Evolutionary conservation across 1,284 basidiomycete genomes (phyloP).

Genomic region (Boletellus deceptivus): DNA sequence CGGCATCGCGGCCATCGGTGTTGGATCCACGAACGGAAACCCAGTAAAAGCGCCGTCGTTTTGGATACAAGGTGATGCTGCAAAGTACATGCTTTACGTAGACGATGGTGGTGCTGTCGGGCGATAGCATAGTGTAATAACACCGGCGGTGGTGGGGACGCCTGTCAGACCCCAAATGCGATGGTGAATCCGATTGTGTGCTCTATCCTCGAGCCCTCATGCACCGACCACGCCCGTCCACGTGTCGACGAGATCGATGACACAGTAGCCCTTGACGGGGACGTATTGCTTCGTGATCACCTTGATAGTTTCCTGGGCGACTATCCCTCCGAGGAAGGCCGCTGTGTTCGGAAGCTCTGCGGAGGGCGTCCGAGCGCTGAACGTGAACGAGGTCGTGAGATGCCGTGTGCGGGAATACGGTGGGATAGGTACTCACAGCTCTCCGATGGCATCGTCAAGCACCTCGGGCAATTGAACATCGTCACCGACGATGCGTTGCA

Average conservation of each 20-base stretch:
- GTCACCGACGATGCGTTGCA: conserved; percentile 36
- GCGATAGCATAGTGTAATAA: too few species aligned
- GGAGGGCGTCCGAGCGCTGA: conserved; percentile 75
- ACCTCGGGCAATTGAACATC: conserved; percentile 54
- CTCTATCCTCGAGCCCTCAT: conserved; percentile 7
- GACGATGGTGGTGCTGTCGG: too few species aligned
- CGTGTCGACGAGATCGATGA: conserved; percentile 84
- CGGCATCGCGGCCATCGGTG: too few species aligned
- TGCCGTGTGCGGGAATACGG: neutral
- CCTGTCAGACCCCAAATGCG: too few species aligned
- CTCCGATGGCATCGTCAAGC: conserved; percentile 66
- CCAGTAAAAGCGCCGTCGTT: too few species aligned
- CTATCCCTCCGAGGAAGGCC: conserved; percentile 89
- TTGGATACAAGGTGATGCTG: too few species aligned
- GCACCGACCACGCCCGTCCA: conserved; percentile 61
- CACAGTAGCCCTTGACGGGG: conserved; percentile 83
- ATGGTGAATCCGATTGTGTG: too few species aligned
- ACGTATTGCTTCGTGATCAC: conserved; percentile 95
- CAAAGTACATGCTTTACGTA: too few species aligned
- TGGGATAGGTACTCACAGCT: conserved; percentile 60
- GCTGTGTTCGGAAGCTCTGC: conserved; percentile 91
- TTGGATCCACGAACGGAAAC: too few species aligned
- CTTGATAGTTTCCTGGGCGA: conserved; percentile 98
- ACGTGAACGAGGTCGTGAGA: conserved; percentile 5
- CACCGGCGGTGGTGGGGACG: too few species aligned